Evolutionary conservation across 805 yeast species (phyloP).

Genomic region (Sugiyamaella marilandica): DNA sequence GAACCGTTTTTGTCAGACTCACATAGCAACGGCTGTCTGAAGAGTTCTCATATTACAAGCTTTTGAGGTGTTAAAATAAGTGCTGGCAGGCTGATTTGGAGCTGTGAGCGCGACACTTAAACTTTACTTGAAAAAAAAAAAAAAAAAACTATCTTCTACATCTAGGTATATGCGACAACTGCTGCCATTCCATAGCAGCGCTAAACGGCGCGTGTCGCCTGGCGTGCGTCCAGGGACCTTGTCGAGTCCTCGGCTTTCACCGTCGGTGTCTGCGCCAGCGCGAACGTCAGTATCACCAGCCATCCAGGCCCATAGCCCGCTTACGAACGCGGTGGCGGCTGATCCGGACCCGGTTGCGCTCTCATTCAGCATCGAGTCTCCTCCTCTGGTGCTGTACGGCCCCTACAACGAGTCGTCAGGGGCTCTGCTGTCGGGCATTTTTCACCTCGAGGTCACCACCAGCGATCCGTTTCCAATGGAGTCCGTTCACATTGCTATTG

Average conservation of each 20-base stretch:
- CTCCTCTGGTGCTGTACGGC: slow-evolving; percentile 87
- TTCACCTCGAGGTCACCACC: slow-evolving; percentile 55
- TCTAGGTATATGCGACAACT: not conserved
- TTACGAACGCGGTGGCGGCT: not conserved
- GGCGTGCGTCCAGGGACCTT: not conserved
- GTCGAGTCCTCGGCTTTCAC: not conserved
- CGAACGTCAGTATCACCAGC: not conserved
- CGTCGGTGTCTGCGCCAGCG: not conserved
- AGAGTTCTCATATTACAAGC: too few species aligned
- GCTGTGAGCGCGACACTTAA: too few species aligned
- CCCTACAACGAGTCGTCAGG: slow-evolving; percentile 75
- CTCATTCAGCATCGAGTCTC: slow-evolving; percentile 68
- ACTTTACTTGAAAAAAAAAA: too few species aligned
- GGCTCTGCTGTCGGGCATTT: slow-evolving; percentile 74
- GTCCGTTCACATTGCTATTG: slow-evolving; percentile 55
- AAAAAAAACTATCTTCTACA: too few species aligned
- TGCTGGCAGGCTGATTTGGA: too few species aligned
- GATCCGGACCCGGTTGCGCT: not conserved
- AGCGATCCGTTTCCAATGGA: slow-evolving; percentile 41
- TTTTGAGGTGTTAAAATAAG: too few species aligned
- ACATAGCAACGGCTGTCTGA: too few species aligned
- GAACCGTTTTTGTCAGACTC: too few species aligned
- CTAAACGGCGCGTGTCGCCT: not conserved
- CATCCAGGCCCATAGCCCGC: not conserved
- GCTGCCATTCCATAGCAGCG: not conserved